Base-by-base conservation (phyloP, 208 protist species). In the Endotrypanum monterogeii region DNA sequence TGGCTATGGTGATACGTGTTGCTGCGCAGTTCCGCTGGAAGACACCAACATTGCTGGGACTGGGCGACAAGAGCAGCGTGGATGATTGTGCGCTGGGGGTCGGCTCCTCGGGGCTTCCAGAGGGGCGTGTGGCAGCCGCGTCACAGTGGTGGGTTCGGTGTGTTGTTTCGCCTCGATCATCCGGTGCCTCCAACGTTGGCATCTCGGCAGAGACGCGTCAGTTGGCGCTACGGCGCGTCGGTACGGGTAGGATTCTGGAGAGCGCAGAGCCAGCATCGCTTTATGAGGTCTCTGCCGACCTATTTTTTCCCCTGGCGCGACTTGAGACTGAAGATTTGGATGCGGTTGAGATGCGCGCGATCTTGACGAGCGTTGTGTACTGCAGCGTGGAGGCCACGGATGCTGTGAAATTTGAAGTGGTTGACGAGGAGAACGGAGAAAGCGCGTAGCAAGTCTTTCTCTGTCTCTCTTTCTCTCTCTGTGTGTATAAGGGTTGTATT, bases 1-100 rank as follows among this genome's bases (percentile, higher is more conserved):
- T 88, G 11, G 80, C 78, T 39, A 86, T 89, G 74, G 67, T 88
- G 32, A 52, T 93, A 5, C 71, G 73, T 32, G 86, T 89, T n/a
- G 51, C 50, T 16, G 86, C 79, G 9, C 66, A 73, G 76, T 71
- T 94, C 63, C 54, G 44, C 32, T 92, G 88, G 71, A 48, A 30
- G 2, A 20, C 73, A 1, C 56, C 76, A 28, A 28, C 52, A 54
- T 32, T 76, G 44, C 51, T 56, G 60, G 73, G 67, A n/a, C 57
- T 67, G 6, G 67, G 71, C 3, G 70, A 72, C 11, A 67, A 65
- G 16, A 37, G 44, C 14, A 48, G 69, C 62, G 41, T 32, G 66
- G 75, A 50, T 35, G 75, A 68, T 25, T 25, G 70, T 35, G 37
- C 55, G 51, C 23, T 14, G 46, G 8, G 46, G 37, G 37, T 12